Evolutionary conservation across 805 yeast species (phyloP).

Genomic region (Middelhovenomyces tepae): DNA sequence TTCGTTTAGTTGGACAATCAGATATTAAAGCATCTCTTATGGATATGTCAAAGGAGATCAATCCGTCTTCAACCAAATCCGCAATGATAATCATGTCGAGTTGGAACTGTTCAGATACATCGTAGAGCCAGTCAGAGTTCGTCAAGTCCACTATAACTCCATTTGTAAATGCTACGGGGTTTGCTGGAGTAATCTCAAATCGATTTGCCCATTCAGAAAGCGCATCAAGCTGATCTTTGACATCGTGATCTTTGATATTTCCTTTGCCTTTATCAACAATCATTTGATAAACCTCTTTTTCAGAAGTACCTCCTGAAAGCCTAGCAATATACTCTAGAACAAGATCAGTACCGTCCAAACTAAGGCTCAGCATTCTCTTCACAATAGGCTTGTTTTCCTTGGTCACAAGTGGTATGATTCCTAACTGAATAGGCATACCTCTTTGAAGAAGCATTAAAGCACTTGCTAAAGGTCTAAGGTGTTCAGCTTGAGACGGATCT

Average conservation of each 20-base stretch:
- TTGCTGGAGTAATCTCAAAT: constrained; percentile 34
- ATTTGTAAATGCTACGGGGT: constrained; percentile 55
- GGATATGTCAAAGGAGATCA: no score
- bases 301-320: constrained; percentile 11
- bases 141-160: constrained; percentile 38
- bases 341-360: constrained; percentile 10
- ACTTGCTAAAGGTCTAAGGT: constrained; percentile 39
- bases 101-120: constrained; percentile 4
- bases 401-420: constrained; percentile 56
- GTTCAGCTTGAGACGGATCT: constrained; percentile 45
- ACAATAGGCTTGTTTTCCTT: constrained; percentile 17
- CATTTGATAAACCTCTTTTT: constrained; percentile 11
- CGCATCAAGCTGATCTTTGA: constrained; percentile 7
- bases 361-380: constrained; percentile 8
- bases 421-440: constrained; percentile 71
- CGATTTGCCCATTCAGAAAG: constrained; percentile 24
- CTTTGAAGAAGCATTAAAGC: constrained; percentile 28
- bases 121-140: no score
- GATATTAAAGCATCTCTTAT: no score
- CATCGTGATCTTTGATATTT: constrained; percentile 6
- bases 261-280: constrained; percentile 12
- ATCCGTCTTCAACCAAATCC: constrained; percentile 3
- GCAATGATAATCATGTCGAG: constrained; percentile 6
- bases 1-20: no score
- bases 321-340: constrained; percentile 14